Conservation (phyloP, 2,329 filamentous ascomycete genomes). For the Phaeosphaeriaceae sp. region DNA sequence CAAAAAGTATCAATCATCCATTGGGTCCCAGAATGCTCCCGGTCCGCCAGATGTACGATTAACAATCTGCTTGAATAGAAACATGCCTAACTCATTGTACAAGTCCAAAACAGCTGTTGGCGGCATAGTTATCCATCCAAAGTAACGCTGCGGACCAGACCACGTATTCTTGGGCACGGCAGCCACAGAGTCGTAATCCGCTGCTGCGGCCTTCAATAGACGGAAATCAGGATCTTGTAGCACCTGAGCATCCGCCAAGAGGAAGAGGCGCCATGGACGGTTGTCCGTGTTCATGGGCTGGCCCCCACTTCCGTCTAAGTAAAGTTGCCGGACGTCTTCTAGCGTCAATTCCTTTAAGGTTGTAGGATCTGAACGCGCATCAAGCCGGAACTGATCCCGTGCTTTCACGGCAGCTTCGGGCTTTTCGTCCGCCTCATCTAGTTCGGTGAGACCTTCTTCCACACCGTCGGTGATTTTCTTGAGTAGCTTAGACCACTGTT, state of each 20-base stretch:
- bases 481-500: conserved; percentile 4
- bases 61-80: neutral
- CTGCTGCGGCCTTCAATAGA: conserved; percentile 6
- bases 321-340: conserved; percentile 5
- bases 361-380: conserved; percentile 10
- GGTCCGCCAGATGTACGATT: too few relatives aligned
- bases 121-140: conserved; percentile 7
- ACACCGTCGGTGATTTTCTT: conserved; percentile 1
- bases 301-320: conserved; percentile 3
- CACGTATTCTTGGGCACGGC: conserved; percentile 2
- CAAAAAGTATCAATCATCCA: too few relatives aligned
- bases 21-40: conserved; percentile 7
- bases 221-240: conserved; percentile 3
- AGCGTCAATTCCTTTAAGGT: conserved; percentile 4
- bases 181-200: conserved; percentile 8
- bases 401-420: conserved; percentile 1
- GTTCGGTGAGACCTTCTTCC: neutral
- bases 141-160: conserved; percentile 6
- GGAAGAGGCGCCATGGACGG: conserved; percentile 6
- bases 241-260: conserved; percentile 8
- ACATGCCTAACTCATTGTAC: conserved; percentile 2
- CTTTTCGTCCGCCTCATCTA: neutral
- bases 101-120: conserved; percentile 2
- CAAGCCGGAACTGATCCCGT: conserved; percentile 5
- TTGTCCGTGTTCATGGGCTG: conserved; percentile 8